Evolutionary conservation across 495 filamentous ascomycete genomes (phyloP).

Genomic region (Cladorrhinum samala): DNA sequence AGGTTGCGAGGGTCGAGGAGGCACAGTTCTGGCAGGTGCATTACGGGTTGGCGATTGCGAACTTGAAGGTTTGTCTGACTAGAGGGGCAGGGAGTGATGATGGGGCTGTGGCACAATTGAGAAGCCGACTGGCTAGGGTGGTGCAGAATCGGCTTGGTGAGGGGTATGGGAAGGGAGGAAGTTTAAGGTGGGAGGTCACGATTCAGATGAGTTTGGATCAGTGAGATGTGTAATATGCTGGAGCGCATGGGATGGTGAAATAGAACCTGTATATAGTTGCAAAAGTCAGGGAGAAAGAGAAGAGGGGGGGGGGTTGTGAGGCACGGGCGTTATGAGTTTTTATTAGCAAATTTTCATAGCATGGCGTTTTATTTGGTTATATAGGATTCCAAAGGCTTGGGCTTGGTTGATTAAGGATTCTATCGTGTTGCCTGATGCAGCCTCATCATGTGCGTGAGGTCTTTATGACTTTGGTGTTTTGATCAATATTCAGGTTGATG

Average conservation of each 20-base stretch:
- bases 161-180: constrained; percentile 71
- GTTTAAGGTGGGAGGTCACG: constrained; percentile 82
- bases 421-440: too few relatives aligned
- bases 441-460: too few relatives aligned
- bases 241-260: background rate
- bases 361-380: too few relatives aligned
- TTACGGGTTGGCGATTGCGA: constrained; percentile 93
- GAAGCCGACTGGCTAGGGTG: constrained; percentile 67
- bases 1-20: constrained; percentile 72
- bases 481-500: too few relatives aligned
- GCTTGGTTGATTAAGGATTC: too few relatives aligned
- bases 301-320: too few relatives aligned
- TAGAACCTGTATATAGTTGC: background rate
- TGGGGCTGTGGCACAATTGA: constrained; percentile 58
- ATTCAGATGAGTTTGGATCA: constrained; percentile 38
- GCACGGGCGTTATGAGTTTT: too few relatives aligned
- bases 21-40: constrained; percentile 98
- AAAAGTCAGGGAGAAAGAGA: too few relatives aligned
- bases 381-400: too few relatives aligned
- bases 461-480: too few relatives aligned
- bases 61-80: constrained; percentile 68
- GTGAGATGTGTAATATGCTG: constrained; percentile 4
- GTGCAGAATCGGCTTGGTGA: constrained; percentile 83
- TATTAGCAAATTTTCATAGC: too few relatives aligned
- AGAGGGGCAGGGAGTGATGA: constrained; percentile 46